Evolutionary conservation across 805 yeast genomes (phyloP).

Genomic region (Scheffersomyces spartinae): DNA sequence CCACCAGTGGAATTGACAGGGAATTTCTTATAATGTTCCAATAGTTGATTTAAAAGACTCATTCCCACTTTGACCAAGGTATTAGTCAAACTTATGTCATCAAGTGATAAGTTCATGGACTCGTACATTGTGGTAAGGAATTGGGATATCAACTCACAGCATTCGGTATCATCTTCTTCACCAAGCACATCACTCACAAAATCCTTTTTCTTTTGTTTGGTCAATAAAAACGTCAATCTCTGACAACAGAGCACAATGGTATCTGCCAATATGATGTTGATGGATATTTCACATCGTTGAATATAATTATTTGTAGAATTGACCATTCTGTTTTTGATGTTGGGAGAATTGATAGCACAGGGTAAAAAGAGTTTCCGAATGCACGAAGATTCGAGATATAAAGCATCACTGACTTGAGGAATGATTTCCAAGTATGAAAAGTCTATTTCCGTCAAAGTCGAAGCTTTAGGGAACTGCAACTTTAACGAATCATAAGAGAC

Average conservation of each 20-base stretch:
- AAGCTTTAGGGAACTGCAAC: slow-evolving; percentile 13
- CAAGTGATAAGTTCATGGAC: slow-evolving; percentile 9
- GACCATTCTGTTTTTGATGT: slow-evolving; percentile 45
- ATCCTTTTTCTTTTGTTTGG: slow-evolving; percentile 69
- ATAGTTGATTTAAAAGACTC: slow-evolving; percentile 42
- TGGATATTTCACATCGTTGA: slow-evolving; percentile 48
- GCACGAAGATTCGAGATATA: slow-evolving; percentile 58
- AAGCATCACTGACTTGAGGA: slow-evolving; percentile 43
- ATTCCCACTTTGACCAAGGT: slow-evolving; percentile 48
- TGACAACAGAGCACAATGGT: slow-evolving; percentile 41
- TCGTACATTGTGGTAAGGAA: slow-evolving; percentile 35
- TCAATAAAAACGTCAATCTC: slow-evolving; percentile 36
- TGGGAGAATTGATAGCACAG: slow-evolving; percentile 49
- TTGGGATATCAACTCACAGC: slow-evolving; percentile 52
- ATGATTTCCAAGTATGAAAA: slow-evolving; percentile 40
- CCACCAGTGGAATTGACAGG: slow-evolving; percentile 79
- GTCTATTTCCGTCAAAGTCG: slow-evolving; percentile 18
- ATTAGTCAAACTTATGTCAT: slow-evolving; percentile 33
- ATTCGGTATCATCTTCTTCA: slow-evolving; percentile 52
- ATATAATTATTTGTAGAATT: slow-evolving; percentile 51
- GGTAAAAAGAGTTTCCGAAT: slow-evolving; percentile 70
- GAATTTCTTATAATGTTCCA: slow-evolving; percentile 65
- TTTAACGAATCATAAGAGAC: slow-evolving; percentile 41
- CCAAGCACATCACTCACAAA: slow-evolving; percentile 32
- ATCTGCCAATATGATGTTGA: slow-evolving; percentile 53